Conservation (phyloP, 2,329 filamentous ascomycete species). For the Aphanocladium album region DNA sequence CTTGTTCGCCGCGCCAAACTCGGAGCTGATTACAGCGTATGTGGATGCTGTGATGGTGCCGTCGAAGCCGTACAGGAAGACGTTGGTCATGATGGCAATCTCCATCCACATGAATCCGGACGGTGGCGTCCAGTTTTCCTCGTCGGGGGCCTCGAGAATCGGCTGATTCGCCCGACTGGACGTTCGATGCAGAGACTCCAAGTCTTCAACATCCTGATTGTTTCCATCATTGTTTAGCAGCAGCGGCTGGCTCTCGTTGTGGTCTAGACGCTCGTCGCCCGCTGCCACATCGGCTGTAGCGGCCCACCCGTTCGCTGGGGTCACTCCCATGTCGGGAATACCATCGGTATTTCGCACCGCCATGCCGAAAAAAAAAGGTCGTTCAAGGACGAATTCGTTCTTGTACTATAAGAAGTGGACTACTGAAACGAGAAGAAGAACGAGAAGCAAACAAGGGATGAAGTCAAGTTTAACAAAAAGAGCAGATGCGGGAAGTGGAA, state of each 20-base stretch:
- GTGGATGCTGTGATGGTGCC: constrained; percentile 69
- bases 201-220: background rate
- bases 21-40: constrained; percentile 69
- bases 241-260: background rate
- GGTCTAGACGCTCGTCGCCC: background rate
- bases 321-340: background rate
- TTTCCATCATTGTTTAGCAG: background rate
- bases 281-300: background rate
- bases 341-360: background rate
- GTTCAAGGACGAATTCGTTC: background rate
- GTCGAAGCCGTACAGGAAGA: constrained; percentile 64
- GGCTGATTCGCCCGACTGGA: background rate
- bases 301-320: constrained; percentile 1
- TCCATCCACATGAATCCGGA: constrained; percentile 54
- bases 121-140: constrained; percentile 41
- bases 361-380: background rate
- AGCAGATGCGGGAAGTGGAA: background rate
- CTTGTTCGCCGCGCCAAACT: constrained; percentile 66
- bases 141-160: constrained; percentile 13
- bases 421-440: background rate
- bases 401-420: background rate
- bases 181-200: background rate
- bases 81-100: constrained; percentile 58
- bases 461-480: background rate
- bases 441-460: background rate